Percentiles rank a stretch among this genome's conserved stretches.
Conservation (phyloP, 73 alveolate genomes). For the Paramecium sexaurelia region DNA sequence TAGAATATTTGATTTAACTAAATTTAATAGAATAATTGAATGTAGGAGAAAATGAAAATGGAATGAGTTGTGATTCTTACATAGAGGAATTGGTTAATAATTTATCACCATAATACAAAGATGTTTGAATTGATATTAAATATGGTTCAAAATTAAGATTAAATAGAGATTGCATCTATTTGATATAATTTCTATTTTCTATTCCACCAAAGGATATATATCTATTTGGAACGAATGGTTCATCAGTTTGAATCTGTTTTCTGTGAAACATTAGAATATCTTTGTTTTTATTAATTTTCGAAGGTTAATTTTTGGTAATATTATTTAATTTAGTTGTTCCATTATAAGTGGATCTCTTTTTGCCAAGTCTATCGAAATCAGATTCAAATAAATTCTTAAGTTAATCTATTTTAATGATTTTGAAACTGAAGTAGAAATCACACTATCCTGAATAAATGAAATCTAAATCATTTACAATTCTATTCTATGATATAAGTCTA, state of each 20-base stretch:
- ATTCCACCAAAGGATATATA: conserved; percentile 55
- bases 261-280: neutral
- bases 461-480: neutral
- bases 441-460: conserved; percentile 70
- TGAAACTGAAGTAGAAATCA: conserved; percentile 68
- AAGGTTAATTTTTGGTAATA: neutral
- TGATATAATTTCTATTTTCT: conserved; percentile 42
- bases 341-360: conserved; percentile 65
- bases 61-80: conserved; percentile 45
- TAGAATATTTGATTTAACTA: conserved; percentile 64
- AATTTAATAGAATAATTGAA: conserved; percentile 59
- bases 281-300: neutral
- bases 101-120: conserved; percentile 67
- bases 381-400: conserved; percentile 45
- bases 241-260: neutral
- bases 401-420: conserved; percentile 64
- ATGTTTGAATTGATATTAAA: conserved; percentile 57
- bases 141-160: conserved; percentile 63
- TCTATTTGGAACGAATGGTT: neutral
- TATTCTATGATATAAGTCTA: neutral
- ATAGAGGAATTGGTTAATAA: conserved; percentile 46
- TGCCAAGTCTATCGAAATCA: conserved; percentile 11
- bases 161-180: neutral
- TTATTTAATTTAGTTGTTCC: conserved; percentile 57
- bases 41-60: conserved; percentile 60